Evolutionary conservation across 768 basidiomycete species (phyloP).

Genomic region (Pisolithus marmoratus): DNA sequence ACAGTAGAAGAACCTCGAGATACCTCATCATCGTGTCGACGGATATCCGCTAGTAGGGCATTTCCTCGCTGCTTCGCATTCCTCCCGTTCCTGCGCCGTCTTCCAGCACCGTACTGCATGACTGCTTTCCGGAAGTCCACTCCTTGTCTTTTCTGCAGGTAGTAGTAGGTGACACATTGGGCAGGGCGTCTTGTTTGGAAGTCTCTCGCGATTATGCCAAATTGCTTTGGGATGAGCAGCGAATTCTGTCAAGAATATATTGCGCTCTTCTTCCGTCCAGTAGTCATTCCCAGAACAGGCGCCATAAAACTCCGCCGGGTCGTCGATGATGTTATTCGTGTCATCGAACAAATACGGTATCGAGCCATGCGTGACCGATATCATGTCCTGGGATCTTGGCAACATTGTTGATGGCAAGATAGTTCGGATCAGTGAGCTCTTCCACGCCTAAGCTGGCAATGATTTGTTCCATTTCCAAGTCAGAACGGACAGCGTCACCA

Average conservation of each 20-base stretch:
- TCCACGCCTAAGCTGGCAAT: slow-evolving; percentile 91
- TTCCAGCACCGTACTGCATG: slow-evolving; percentile 57
- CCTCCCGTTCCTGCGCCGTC: slow-evolving; percentile 53
- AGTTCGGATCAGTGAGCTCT: slow-evolving; percentile 87
- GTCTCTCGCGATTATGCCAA: slow-evolving; percentile 76
- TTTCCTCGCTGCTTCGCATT: slow-evolving; percentile 72
- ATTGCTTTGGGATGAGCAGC: slow-evolving; percentile 88
- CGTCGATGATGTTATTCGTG: slow-evolving; percentile 72
- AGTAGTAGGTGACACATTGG: slow-evolving; percentile 92
- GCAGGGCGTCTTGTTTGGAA: slow-evolving; percentile 81
- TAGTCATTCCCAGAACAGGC: slow-evolving; percentile 68
- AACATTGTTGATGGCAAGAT: slow-evolving; percentile 79
- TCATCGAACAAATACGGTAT: slow-evolving; percentile 73
- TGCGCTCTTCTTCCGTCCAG: slow-evolving; percentile 85
- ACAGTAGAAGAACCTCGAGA: slow-evolving; percentile 20
- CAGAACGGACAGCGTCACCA: slow-evolving; percentile 88
- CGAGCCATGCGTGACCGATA: slow-evolving; percentile 57
- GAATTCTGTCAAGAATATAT: slow-evolving; percentile 73
- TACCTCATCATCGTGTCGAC: slow-evolving; percentile 58
- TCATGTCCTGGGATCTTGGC: slow-evolving; percentile 91
- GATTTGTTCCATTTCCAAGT: slow-evolving; percentile 96
- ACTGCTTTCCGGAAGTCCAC: slow-evolving; percentile 83
- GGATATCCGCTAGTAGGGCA: slow-evolving; percentile 75
- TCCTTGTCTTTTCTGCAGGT: slow-evolving; percentile 84
- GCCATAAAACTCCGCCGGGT: slow-evolving; percentile 75